Base-by-base conservation (phyloP, 2,329 filamentous ascomycete genomes). In the Sporothrix sp. region DNA sequence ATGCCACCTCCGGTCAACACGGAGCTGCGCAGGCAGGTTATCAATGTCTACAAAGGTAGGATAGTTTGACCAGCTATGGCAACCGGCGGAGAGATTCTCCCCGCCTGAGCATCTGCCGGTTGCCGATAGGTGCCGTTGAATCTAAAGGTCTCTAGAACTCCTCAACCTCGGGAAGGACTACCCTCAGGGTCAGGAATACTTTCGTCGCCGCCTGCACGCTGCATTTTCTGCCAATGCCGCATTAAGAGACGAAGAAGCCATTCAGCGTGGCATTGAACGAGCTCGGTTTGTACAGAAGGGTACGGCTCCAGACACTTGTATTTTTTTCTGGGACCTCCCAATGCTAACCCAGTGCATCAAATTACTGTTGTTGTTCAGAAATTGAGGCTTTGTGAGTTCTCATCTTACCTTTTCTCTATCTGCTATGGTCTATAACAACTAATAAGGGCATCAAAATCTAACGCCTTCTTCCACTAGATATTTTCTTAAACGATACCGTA, bases 251-350 rank as follows among this genome's bases (percentile, higher is more conserved):
- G 84, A 91, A 55, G 78, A 76, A 7, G 75, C 87, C 60, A 96
- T 98, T 45, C 75, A 74, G 37, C 75, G 82, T 54, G 86, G 81
- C 0, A 87, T 98, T 51, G 74, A 78, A 36, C 75, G 84, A 54
- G 91, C 89, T 0, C 80, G 94, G 58, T 96, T 85, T 66, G 88
- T 97, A 4, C 94, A 87, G 68, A 96, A 94, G 75, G 88, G 88
- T 88, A 40, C 40, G 16, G 28, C 16, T 7, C 30, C 11, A 3
- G 13, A 14, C 28, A 16, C 13, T 28, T 39, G 18, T 36, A 4
- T 28, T n/a, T 25, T 4, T 40, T 13, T 47, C 56, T 27, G 54
- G 48, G 45, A 10, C 54, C 30, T 30, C n/a, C n/a, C n/a, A n/a
- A 38, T 20, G 18, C 27, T 40, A 35, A 37, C 16, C n/a, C n/a